Evolutionary conservation across 495 filamentous ascomycete genomes (phyloP).

Genomic region (Penicillium longicatenatum): DNA sequence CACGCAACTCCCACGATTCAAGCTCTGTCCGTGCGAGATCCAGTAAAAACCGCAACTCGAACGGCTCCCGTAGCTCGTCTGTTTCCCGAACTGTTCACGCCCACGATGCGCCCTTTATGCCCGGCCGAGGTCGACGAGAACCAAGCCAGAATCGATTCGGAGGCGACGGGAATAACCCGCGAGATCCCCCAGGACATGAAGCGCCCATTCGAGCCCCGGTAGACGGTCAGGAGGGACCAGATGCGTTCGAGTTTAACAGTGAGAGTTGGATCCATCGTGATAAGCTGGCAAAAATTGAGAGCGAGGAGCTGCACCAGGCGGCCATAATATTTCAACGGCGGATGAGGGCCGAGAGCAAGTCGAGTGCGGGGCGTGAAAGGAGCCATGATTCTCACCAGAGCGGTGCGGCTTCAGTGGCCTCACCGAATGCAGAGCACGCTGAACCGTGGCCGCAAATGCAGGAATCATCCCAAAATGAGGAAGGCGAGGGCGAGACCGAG

Average conservation of each 20-base stretch:
- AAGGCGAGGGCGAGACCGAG: constrained; percentile 26
- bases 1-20: constrained; percentile 43
- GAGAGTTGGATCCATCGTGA: constrained; percentile 93
- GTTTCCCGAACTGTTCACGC: constrained; percentile 35
- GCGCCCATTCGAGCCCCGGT: constrained; percentile 26
- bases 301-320: constrained; percentile 84
- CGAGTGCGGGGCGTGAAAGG: constrained; percentile 53
- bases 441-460: constrained; percentile 44
- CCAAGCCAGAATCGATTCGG: constrained; percentile 50
- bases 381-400: constrained; percentile 52
- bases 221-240: constrained; percentile 23
- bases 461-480: constrained; percentile 44
- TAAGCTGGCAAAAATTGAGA: constrained; percentile 93
- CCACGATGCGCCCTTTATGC: constrained; percentile 30
- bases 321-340: constrained; percentile 70
- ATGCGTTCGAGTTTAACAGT: constrained; percentile 28
- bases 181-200: constrained; percentile 54
- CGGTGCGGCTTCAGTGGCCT: constrained; percentile 29
- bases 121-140: constrained; percentile 45
- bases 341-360: constrained; percentile 60
- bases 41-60: constrained; percentile 37
- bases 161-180: constrained; percentile 57
- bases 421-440: constrained; percentile 33
- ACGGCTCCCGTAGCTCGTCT: constrained; percentile 45
- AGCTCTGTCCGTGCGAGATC: constrained; percentile 31